Evolutionary conservation across 192 early-diverging fungal species (phyloP), one percentile per base, ranked within the genome.

Genomic region (Coemansia sp.): DNA sequence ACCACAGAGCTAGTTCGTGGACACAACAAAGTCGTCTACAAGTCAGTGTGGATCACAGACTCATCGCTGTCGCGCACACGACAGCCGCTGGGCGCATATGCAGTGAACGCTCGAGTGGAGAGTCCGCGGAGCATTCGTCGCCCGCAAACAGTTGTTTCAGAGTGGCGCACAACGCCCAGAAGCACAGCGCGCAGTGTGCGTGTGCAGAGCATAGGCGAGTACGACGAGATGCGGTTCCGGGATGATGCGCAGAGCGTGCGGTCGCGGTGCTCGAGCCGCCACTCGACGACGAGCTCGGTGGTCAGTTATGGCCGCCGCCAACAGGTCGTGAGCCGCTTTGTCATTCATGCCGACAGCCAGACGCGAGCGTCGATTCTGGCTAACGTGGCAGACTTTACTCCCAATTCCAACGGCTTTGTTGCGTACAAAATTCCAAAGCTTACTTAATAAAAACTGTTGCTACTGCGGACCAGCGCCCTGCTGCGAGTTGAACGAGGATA

Each of bases 401-500:
- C 79, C 17, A 82, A 82, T 60, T 57, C 38, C 2, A 45, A 73
- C 38, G 79, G 74, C 10, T 82, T 82, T 76, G 74, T 81, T 3
- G 79, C 73, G n/a, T 81, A 76, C 61, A 81, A 81, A 61, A 76
- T 81, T 27, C 79, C 79, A 37, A 72, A 72, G 53, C 60, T 81
- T 15, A 19, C 65, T 43, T 43, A n/a, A 43, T 43, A 43, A 32
- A 32, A 32, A 21, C 32, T 32, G 32, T 32, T 32, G 6, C 32
- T 32, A 32, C 5, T 32, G 32, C 7, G 32, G 32, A 7, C 32
- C 32, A 32, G 32, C 32, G 32, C 32, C 32, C 7, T 32, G 32
- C 32, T 32, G 32, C 32, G 32, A 32, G 32, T 32, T 32, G 32
- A 32, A 32, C 5, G 32, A 32, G 6, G 32, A 32, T 32, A 32